phyloP scores from a whole-genome alignment of 2,329 filamentous ascomycete genomes.

The Pseudonectria foliicola region DNA sequence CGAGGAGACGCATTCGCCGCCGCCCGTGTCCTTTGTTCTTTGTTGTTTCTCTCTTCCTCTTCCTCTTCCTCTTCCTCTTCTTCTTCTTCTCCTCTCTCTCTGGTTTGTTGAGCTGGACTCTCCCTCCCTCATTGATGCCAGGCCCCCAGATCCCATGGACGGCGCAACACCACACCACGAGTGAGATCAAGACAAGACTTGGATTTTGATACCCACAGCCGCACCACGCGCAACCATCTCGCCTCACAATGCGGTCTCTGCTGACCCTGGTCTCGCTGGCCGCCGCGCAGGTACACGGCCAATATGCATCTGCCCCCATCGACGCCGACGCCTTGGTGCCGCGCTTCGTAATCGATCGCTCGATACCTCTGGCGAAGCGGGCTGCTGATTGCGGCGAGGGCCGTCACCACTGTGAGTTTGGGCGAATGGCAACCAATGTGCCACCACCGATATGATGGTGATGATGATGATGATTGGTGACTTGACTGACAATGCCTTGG shows the following conservation, averaged over 20 bases:
- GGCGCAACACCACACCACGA: background rate
- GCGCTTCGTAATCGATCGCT: constrained; percentile 23
- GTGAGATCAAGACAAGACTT: background rate
- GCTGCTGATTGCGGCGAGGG: constrained; percentile 19
- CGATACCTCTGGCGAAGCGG: constrained; percentile 22
- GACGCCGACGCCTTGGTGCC: constrained; percentile 23
- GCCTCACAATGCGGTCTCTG: constrained; percentile 14
- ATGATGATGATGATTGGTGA: too few relatives aligned
- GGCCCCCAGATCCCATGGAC: too few relatives aligned
- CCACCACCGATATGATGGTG: too few relatives aligned
- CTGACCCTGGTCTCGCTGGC: constrained; percentile 2
- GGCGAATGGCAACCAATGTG: background rate
- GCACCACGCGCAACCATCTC: background rate
- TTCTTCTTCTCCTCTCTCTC: too few relatives aligned
- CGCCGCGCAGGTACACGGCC: constrained; percentile 9
- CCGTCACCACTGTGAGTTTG: constrained; percentile 26
- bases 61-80: too few relatives aligned
- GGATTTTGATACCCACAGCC: background rate
- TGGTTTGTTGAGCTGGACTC: too few relatives aligned
- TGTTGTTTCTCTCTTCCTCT: too few relatives aligned
- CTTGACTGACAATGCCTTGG: too few relatives aligned
- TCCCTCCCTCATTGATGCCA: too few relatives aligned
- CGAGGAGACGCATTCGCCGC: too few relatives aligned
- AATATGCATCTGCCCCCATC: constrained; percentile 15
- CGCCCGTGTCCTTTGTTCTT: too few relatives aligned